Evolutionary conservation across 2,329 filamentous ascomycete species (phyloP).

Genomic region (Chaetothyriales sp.): DNA sequence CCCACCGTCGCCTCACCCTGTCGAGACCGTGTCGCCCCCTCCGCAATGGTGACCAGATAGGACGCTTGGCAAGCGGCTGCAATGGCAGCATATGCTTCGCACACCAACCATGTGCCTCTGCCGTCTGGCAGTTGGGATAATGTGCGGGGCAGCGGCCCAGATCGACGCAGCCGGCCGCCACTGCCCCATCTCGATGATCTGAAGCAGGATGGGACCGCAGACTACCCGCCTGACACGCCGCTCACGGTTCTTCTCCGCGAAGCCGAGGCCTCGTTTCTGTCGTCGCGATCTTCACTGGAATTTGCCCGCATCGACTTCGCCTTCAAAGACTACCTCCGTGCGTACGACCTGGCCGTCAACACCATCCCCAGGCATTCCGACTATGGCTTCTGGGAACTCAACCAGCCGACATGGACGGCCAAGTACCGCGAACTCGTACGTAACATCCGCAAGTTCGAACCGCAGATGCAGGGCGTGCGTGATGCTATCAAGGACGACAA

Average conservation of each 20-base stretch:
- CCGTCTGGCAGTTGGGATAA: constrained; percentile 13
- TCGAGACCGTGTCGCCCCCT: neutral
- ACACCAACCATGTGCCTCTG: constrained; percentile 3
- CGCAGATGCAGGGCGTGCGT: constrained; percentile 43
- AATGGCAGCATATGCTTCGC: constrained; percentile 16
- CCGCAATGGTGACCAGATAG: neutral
- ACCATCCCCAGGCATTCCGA: constrained; percentile 62
- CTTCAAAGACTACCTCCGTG: constrained; percentile 69
- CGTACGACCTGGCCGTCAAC: constrained; percentile 63
- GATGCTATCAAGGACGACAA: constrained; percentile 49
- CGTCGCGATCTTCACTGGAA: constrained; percentile 27
- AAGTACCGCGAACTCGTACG: constrained; percentile 32
- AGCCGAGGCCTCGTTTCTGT: constrained; percentile 28
- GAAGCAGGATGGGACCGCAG: constrained; percentile 32
- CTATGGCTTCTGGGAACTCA: constrained; percentile 48
- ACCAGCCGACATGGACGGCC: constrained; percentile 34
- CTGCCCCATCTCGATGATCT: constrained; percentile 32
- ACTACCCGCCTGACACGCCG: constrained; percentile 12
- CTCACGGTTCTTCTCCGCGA: constrained; percentile 15
- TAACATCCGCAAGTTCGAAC: constrained; percentile 11
- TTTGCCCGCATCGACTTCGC: constrained; percentile 58
- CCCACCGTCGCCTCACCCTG: neutral
- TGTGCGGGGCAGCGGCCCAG: constrained; percentile 6
- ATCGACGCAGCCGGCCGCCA: constrained; percentile 8
- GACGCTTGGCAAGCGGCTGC: constrained; percentile 1